phyloP scores from a whole-genome alignment of 345 rosid genomes.

The Crucihimalaya himalaica region DNA sequence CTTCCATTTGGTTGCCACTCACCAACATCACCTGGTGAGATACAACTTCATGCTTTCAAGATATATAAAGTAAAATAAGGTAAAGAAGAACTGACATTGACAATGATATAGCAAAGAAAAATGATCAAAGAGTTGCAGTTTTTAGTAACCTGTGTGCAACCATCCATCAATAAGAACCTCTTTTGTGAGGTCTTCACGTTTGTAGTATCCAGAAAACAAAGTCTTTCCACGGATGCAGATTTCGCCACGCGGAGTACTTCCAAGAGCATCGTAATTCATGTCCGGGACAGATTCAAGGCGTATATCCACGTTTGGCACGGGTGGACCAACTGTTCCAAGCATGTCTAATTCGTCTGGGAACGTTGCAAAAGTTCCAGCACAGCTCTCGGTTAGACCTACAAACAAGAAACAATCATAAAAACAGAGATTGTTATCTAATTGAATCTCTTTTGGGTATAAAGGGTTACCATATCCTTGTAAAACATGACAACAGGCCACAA shows the following conservation, averaged over 20 bases:
- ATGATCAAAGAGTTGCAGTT: background rate
- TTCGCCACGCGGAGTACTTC: slow-evolving; percentile 76
- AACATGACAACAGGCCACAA: slow-evolving; percentile 88
- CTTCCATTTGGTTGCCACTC: slow-evolving; percentile 95
- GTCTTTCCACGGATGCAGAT: slow-evolving; percentile 70
- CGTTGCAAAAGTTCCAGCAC: slow-evolving; percentile 85
- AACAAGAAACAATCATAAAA: background rate
- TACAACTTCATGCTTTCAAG: no score
- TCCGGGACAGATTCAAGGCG: slow-evolving; percentile 85
- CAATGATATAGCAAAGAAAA: background rate
- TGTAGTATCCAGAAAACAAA: slow-evolving; percentile 72
- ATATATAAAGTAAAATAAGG: background rate
- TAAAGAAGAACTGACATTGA: background rate
- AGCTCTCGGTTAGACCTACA: slow-evolving; percentile 84
- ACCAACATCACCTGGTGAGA: slow-evolving; percentile 72
- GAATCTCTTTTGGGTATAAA: background rate
- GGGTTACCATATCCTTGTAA: slow-evolving; percentile 83
- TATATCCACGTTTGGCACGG: slow-evolving; percentile 84
- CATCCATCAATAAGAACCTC: slow-evolving; percentile 84
- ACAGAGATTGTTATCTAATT: background rate
- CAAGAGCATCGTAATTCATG: slow-evolving; percentile 81
- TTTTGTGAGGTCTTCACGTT: slow-evolving; percentile 81
- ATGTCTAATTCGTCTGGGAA: slow-evolving; percentile 67
- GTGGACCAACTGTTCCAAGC: slow-evolving; percentile 95
- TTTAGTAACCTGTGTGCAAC: slow-evolving; percentile 78